Evolutionary conservation across 306 rosid species (phyloP).

Genomic region (Citrullus amarus): DNA sequence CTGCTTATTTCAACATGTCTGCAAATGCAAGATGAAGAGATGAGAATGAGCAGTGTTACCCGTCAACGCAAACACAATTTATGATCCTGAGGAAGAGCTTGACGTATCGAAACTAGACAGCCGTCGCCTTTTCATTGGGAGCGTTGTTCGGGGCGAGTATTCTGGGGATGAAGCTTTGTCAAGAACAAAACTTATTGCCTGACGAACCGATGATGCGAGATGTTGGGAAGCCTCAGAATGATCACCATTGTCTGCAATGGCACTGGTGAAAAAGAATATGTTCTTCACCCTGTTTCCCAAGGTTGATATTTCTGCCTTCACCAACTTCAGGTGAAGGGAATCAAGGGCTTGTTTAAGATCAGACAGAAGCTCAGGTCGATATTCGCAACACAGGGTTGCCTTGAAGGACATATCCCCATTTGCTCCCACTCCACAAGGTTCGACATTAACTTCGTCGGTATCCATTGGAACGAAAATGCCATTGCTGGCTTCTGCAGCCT

Average conservation of each 20-base stretch:
- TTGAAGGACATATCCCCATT: constrained; percentile 34
- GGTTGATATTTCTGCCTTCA: constrained; percentile 61
- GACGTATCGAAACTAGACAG: constrained; percentile 33
- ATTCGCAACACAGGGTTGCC: constrained; percentile 66
- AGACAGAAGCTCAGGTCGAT: constrained; percentile 50
- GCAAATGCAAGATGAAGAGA: background rate
- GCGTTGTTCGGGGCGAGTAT: constrained; percentile 43
- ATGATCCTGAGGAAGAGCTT: constrained; percentile 30
- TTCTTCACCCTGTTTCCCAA: constrained; percentile 59
- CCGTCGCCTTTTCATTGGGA: constrained; percentile 44
- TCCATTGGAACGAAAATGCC: constrained; percentile 66
- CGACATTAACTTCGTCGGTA: constrained; percentile 63
- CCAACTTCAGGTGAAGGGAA: constrained; percentile 42
- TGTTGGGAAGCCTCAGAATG: constrained; percentile 24
- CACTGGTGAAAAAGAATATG: constrained; percentile 35
- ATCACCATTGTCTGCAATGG: constrained; percentile 17
- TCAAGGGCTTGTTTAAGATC: constrained; percentile 55
- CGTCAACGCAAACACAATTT: background rate
- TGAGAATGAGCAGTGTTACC: background rate
- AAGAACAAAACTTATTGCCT: constrained; percentile 42
- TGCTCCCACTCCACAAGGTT: constrained; percentile 28
- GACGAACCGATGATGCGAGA: constrained; percentile 36
- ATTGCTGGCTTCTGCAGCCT: constrained; percentile 54
- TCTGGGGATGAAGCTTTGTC: constrained; percentile 61
- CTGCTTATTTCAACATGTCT: background rate